Evolutionary conservation across 495 filamentous ascomycete species (phyloP).

Genomic region (Amniculicola lignicola): DNA sequence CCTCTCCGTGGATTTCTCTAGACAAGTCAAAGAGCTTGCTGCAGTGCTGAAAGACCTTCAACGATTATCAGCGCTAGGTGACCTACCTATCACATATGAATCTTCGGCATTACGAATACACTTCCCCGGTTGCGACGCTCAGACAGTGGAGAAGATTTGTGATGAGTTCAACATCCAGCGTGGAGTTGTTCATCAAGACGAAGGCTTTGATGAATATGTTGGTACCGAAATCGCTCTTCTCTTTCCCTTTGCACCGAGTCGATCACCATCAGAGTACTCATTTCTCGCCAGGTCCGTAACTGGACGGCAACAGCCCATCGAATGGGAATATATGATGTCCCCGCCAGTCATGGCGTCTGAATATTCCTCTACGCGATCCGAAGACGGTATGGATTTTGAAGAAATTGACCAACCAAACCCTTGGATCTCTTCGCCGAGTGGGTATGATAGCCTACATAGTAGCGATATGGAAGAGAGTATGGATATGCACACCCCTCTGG

Average conservation of each 20-base stretch:
- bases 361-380: constrained; percentile 39
- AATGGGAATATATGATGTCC: constrained; percentile 59
- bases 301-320: constrained; percentile 38
- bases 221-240: constrained; percentile 64
- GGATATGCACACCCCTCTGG: constrained; percentile 43
- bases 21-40: constrained; percentile 78
- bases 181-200: constrained; percentile 75
- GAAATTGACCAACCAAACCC: constrained; percentile 49
- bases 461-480: constrained; percentile 50
- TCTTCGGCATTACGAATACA: constrained; percentile 68
- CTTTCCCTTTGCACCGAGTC: constrained; percentile 79
- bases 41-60: constrained; percentile 78
- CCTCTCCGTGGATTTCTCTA: constrained; percentile 84
- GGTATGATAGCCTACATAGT: constrained; percentile 53
- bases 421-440: constrained; percentile 50
- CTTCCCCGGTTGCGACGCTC: constrained; percentile 85
- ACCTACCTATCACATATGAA: constrained; percentile 74
- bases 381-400: constrained; percentile 50
- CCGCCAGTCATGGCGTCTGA: constrained; percentile 18
- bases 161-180: constrained; percentile 77
- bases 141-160: constrained; percentile 78
- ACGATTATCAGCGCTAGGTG: constrained; percentile 68
- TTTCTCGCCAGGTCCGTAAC: constrained; percentile 35
- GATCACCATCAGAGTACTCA: constrained; percentile 35
- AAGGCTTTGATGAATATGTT: constrained; percentile 47